Evolutionary conservation across 805 yeast genomes (phyloP), one percentile per base, ranked within the genome.

Genomic region (Komagataella populi): DNA sequence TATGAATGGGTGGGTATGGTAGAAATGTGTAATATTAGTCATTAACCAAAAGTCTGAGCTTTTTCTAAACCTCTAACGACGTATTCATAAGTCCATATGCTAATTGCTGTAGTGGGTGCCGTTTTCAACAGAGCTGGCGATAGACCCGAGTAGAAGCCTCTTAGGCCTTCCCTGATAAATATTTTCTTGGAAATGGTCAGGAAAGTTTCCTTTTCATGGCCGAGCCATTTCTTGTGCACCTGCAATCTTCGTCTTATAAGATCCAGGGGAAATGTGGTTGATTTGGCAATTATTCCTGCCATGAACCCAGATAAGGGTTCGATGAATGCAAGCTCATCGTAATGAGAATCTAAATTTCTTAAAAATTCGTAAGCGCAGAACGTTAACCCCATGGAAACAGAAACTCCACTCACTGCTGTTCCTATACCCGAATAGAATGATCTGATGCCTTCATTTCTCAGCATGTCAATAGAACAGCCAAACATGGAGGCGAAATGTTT

Each of bases 231-330:
- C 62, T 36, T 47, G 53, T 54, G 54, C 66, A 90, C 79, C 63
- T 91, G 97, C 47, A 84, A 65, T 44, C 96, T 70, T 59, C 88
- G 81, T 20, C 96, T 71, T 2, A 90, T 62, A 0, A 95, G 79
- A 63, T 93, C 99, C 47, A 93, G 63, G 0, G 99, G 99, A 64
- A 87, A 93, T 0, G 87, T 81, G 0, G 80, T 56, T 0, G 81
- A 76, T 63, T 93, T 93, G 10, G 95, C 77, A 2, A 79, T 56
- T 0, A 80, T 70, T 0, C 97, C 98, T 0, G 96, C 96, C 0
- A 79, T 49, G 44, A 87, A 69, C 47, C 96, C 84, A 62, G 91
- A 77, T 43, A 76, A 53, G 6, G 82, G 79, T 57, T 81, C 83
- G 36, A 72, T 58, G 23, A 66, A 64, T 3, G 76, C 74, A 4